These are phyloP conservation scores for Pseudogymnoascus sp. DNA, from an alignment of 2,329 filamentous ascomycete species.

Conservation along the genomic window DNA sequence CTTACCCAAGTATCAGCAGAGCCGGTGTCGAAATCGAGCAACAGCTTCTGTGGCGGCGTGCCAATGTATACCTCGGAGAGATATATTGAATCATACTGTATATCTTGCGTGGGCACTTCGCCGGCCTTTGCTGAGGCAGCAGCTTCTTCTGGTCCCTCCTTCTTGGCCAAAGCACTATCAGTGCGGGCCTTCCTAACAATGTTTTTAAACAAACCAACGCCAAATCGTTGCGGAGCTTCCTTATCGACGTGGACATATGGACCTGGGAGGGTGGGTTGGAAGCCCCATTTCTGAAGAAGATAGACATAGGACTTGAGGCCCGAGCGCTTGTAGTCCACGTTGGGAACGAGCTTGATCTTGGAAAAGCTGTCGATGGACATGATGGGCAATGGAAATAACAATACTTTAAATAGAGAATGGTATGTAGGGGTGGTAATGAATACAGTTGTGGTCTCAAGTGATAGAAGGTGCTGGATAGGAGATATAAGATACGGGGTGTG, in stretches of 20 bases:
- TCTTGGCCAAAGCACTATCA: slow-evolving; percentile 42
- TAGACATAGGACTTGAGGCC: slow-evolving; percentile 58
- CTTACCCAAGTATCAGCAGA: slow-evolving; percentile 62
- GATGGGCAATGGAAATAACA: slow-evolving; percentile 8
- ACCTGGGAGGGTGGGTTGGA: slow-evolving; percentile 54
- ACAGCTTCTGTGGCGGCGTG: slow-evolving; percentile 53
- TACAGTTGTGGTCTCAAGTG: not conserved
- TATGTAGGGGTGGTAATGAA: not conserved
- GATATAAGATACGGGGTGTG: not conserved
- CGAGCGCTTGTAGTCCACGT: slow-evolving; percentile 50
- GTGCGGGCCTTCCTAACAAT: slow-evolving; percentile 42
- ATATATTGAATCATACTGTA: slow-evolving; percentile 60
- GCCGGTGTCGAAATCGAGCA: slow-evolving; percentile 63
- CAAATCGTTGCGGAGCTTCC: slow-evolving; percentile 29
- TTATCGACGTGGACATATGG: slow-evolving; percentile 49
- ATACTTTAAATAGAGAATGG: not conserved
- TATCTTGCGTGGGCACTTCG: slow-evolving; percentile 52
- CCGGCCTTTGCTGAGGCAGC: slow-evolving; percentile 32
- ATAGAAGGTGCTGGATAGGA: not conserved
- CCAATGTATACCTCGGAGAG: slow-evolving; percentile 58
- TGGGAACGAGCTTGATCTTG: slow-evolving; percentile 46
- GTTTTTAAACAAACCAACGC: slow-evolving; percentile 41
- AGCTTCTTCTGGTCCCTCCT: slow-evolving; percentile 27
- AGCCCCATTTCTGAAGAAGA: slow-evolving; percentile 53
- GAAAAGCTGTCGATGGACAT: slow-evolving; percentile 26